These are phyloP conservation scores for Trichoderma lentiforme DNA, from an alignment of 2,329 filamentous ascomycete genomes.

Conservation along the genomic window DNA sequence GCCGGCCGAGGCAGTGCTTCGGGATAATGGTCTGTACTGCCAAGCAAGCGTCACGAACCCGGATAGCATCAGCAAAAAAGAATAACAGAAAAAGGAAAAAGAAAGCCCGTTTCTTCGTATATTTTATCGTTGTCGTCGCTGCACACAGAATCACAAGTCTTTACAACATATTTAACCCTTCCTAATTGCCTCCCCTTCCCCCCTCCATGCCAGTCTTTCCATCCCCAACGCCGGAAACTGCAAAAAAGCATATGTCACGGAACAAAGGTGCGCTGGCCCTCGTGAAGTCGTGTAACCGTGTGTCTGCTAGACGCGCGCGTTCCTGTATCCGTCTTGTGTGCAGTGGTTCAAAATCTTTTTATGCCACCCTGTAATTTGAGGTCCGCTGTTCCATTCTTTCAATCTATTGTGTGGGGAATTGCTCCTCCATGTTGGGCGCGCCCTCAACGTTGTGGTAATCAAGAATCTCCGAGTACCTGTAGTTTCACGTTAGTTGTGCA, in stretches of 20 bases:
- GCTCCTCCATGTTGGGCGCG: slow-evolving; percentile 39
- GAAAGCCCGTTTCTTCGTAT: slow-evolving; percentile 14
- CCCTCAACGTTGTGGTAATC: slow-evolving; percentile 94
- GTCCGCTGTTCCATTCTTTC: neutral
- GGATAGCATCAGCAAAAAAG: neutral
- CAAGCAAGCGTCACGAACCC: neutral
- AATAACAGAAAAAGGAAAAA: neutral
- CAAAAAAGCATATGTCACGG: slow-evolving; percentile 5
- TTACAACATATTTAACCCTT: slow-evolving; percentile 17
- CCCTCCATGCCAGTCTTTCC: slow-evolving; percentile 22
- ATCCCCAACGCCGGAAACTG: slow-evolving; percentile 31
- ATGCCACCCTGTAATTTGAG: neutral
- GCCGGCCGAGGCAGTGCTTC: neutral
- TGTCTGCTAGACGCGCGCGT: slow-evolving; percentile 5
- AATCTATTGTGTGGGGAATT: slow-evolving; percentile 37
- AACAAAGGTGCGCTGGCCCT: slow-evolving; percentile 6
- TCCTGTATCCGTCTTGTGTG: slow-evolving; percentile 9
- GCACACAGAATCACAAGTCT: slow-evolving; percentile 16
- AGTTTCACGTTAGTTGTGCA: neutral
- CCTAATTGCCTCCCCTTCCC: neutral
- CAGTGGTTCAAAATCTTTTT: slow-evolving; percentile 9
- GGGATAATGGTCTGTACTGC: neutral
- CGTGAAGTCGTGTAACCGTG: neutral
- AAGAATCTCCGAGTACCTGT: slow-evolving; percentile 96
- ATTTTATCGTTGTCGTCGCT: slow-evolving; percentile 14